Conservation (phyloP, 2,329 filamentous ascomycete genomes). For the Neofusicoccum umdonicola region DNA sequence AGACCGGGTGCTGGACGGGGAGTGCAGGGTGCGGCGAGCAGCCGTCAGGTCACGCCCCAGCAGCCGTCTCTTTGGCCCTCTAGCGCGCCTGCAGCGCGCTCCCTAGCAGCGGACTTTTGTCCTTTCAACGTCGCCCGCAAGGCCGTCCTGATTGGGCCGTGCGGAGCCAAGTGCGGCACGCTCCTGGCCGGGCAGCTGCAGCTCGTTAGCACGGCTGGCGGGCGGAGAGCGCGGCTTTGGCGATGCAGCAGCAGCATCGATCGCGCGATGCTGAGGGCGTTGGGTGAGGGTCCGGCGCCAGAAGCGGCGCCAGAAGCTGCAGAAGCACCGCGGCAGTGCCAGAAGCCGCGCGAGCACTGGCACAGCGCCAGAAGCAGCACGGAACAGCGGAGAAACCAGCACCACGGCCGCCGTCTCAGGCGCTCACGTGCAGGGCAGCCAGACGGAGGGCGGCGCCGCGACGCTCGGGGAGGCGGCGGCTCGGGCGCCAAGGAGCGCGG, state of each 20-base stretch:
- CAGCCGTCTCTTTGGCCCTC: neutral
- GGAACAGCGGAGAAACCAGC: neutral
- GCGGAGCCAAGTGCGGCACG: neutral
- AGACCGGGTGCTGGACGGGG: no score
- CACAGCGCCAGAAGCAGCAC: neutral
- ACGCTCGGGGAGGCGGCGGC: neutral
- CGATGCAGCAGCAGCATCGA: neutral
- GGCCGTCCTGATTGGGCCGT: neutral
- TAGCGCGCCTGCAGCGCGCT: constrained; percentile 1
- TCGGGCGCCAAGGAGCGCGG: neutral
- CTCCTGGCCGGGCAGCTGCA: neutral
- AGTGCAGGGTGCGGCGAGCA: neutral
- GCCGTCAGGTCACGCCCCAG: neutral
- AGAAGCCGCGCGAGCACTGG: neutral
- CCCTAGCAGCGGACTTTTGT: constrained; percentile 1
- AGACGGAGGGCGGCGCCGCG: no score
- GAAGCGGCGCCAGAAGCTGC: neutral
- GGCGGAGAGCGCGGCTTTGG: constrained; percentile 11
- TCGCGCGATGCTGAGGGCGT: neutral
- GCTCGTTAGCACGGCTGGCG: neutral
- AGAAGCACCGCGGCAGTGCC: neutral
- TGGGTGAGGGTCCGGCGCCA: neutral
- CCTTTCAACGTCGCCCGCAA: neutral
- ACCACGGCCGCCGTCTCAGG: neutral
- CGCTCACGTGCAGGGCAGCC: constrained; percentile 1